Evolutionary conservation across 208 protist genomes (phyloP).

Genomic region (Vickermania spadyakhi): DNA sequence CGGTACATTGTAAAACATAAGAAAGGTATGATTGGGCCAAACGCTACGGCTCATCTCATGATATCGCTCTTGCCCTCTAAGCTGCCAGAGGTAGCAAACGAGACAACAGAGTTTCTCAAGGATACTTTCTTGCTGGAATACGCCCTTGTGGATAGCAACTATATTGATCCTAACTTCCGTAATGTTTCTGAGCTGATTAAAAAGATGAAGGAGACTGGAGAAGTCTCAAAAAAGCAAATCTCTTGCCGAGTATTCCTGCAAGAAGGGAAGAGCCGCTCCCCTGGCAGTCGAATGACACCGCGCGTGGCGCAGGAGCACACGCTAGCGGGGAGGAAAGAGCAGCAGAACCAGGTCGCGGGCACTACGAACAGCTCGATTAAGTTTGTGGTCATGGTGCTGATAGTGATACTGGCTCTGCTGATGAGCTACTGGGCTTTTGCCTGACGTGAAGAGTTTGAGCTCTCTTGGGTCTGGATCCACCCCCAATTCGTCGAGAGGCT

Average conservation of each 20-base stretch:
- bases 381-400: too few species aligned
- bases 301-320: not conserved
- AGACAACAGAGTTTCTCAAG: slow-evolving; percentile 11
- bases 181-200: slow-evolving; percentile 68
- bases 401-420: too few species aligned
- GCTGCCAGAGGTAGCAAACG: slow-evolving; percentile 5
- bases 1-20: slow-evolving; percentile 68
- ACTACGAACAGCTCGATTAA: too few species aligned
- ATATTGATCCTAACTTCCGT: slow-evolving; percentile 36
- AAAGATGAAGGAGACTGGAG: slow-evolving; percentile 26
- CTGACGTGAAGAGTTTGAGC: too few species aligned
- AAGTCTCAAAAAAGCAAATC: slow-evolving; percentile 35
- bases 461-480: too few species aligned
- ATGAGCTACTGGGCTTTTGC: too few species aligned
- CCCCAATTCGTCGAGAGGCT: too few species aligned
- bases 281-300: not conserved
- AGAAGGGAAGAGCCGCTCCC: not conserved
- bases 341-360: not conserved
- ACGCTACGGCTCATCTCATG: slow-evolving; percentile 37
- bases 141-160: slow-evolving; percentile 25
- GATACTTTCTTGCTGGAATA: slow-evolving; percentile 80
- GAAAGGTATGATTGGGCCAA: slow-evolving; percentile 64
- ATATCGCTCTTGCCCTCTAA: slow-evolving; percentile 50
- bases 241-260: slow-evolving; percentile 15
- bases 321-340: not conserved